These are phyloP conservation scores for Xylogone sp. DNA, from an alignment of 2,329 filamentous ascomycete species.

Conservation along the genomic window DNA sequence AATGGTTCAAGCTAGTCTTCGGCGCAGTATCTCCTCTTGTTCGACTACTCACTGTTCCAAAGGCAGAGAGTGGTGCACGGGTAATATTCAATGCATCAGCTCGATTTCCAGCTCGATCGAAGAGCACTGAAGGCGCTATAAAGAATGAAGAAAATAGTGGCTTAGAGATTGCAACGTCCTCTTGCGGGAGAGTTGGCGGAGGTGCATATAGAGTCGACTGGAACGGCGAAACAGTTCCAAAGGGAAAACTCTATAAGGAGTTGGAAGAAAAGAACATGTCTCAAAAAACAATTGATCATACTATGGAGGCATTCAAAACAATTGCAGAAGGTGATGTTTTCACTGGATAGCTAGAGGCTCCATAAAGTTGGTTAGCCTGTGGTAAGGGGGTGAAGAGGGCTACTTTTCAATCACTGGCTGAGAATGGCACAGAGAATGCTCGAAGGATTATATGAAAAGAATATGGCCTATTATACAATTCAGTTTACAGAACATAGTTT, in stretches of 20 bases:
- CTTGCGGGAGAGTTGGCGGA: conserved; percentile 26
- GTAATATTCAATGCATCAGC: conserved; percentile 24
- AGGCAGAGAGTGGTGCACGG: conserved; percentile 29
- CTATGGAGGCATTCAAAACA: conserved; percentile 14
- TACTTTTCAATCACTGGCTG: too few species aligned
- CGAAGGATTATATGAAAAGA: too few species aligned
- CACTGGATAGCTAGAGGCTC: not conserved
- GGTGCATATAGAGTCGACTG: conserved; percentile 15
- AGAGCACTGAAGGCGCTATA: not conserved
- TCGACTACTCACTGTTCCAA: not conserved
- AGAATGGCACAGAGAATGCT: too few species aligned
- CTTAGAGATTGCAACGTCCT: conserved; percentile 19
- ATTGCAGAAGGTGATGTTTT: not conserved
- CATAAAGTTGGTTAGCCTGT: too few species aligned
- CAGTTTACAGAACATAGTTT: too few species aligned
- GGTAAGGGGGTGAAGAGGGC: too few species aligned
- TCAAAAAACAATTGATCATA: conserved; percentile 30
- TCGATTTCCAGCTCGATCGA: too few species aligned
- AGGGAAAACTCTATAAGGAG: conserved; percentile 23
- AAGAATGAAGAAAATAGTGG: not conserved
- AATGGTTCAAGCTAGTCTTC: not conserved
- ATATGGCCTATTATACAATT: too few species aligned
- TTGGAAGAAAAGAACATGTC: conserved; percentile 24
- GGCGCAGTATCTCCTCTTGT: not conserved
- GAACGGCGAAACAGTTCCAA: conserved; percentile 14